Conservation (phyloP, 257 asterid species). For the Lycium barbarum region DNA sequence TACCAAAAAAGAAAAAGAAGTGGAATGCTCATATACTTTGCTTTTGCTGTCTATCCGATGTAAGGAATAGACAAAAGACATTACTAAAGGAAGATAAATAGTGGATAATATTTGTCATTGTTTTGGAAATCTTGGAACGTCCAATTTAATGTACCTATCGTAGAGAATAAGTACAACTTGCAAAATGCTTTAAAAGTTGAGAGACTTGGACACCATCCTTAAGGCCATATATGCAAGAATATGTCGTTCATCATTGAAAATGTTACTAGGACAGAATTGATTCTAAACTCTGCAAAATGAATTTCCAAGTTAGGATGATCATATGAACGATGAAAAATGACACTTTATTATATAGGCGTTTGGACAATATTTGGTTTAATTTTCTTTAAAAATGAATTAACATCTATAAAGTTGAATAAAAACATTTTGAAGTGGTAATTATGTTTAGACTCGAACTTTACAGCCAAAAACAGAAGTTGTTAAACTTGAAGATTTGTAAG, state of each 20-base stretch:
- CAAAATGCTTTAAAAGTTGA: too few relatives aligned
- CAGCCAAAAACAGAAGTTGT: not conserved
- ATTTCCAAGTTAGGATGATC: not conserved
- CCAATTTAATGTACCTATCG: too few relatives aligned
- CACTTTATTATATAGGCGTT: not conserved
- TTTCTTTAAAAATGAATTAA: too few relatives aligned
- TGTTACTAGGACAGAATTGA: not conserved
- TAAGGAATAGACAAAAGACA: too few relatives aligned
- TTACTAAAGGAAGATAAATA: too few relatives aligned
- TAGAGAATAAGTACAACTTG: too few relatives aligned
- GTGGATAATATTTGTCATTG: too few relatives aligned
- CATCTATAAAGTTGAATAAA: not conserved
- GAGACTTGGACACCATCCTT: too few relatives aligned
- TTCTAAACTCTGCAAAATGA: not conserved
- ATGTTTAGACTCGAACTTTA: not conserved
- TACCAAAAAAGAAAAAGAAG: too few relatives aligned
- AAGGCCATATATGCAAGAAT: not conserved
- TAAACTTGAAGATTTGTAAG: not conserved
- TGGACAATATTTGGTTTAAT: not conserved
- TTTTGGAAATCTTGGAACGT: too few relatives aligned
- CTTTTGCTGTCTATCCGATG: too few relatives aligned
- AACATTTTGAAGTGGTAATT: not conserved
- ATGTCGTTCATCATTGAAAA: not conserved
- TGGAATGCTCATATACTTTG: too few relatives aligned
- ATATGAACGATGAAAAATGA: not conserved